Evolutionary conservation across 2,329 filamentous ascomycete genomes (phyloP), one percentile per base, ranked within the genome.

Genomic region (Zymoseptoria tritici): DNA sequence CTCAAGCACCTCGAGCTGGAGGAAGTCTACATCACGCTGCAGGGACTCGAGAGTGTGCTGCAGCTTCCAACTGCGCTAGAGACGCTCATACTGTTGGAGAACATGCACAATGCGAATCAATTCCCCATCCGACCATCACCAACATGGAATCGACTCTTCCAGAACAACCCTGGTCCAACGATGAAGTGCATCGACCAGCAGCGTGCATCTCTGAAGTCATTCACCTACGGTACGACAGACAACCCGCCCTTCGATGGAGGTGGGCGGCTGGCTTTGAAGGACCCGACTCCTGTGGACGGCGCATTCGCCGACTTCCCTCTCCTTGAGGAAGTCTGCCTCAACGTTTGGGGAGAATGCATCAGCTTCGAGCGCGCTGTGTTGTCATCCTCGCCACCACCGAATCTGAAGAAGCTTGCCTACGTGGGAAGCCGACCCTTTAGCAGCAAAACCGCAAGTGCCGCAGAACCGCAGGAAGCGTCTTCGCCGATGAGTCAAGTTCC

Each of bases 281-380:
- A 55, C 31, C 53, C 46, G 16, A 55, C 57, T 6, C 31, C 58
- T 16, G 57, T 60, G 4, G 60, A 67, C 52, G 62, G 55, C 19
- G 64, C 57, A 7, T 67, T 67, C 49, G 57, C 57, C 11, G 57
- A 62, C 21, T 67, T 66, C 49, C 49, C 55, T 24, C n/a, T 49
- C 20, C 57, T 67, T 16, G 56, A 63, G 42, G 20, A 54, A 3
- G 58, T 67, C 20, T 60, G 58, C 5, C 53, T 67, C 16, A 49
- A 57, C 29, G 36, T 46, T 2, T 46, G 36, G 36, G 63, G 65
- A 9, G 51, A 57, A 19, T 67, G 64, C 54, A 49, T 55, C 4
- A 60, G 63, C 51, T 67, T 67, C 52, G 65, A 67, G 51, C 56
- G 64, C 46, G 65, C 66, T 9, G 42, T 68, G 22, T 56, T 67